Percentiles rank a stretch among this genome's conserved stretches.
phyloP scores from a whole-genome alignment of 495 filamentous ascomycete species.

The Talaromyces ruber region DNA sequence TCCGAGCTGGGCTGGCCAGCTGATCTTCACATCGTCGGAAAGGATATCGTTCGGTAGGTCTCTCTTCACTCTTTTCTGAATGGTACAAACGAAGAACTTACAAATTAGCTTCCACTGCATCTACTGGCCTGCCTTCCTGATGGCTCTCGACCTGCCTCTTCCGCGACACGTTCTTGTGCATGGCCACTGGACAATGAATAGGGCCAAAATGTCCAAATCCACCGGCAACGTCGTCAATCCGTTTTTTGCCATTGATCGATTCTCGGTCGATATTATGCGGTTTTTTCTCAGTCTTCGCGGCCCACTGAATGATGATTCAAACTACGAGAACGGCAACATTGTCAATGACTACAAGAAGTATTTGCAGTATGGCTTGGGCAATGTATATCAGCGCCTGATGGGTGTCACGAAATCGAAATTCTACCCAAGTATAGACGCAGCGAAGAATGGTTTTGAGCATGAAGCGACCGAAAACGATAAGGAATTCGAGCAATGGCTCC shows the following conservation, averaged over 20 bases:
- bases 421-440: conserved; percentile 39
- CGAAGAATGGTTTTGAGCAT: conserved; percentile 22
- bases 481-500: conserved; percentile 25
- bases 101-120: conserved; percentile 71
- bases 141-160: conserved; percentile 77
- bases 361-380: conserved; percentile 68
- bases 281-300: conserved; percentile 79
- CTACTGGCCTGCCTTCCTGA: conserved; percentile 95
- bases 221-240: conserved; percentile 93
- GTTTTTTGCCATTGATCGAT: conserved; percentile 83
- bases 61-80: too few relatives aligned
- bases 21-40: conserved; percentile 86
- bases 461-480: conserved; percentile 18
- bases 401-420: conserved; percentile 61
- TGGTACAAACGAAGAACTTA: background rate
- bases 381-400: conserved; percentile 62
- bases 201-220: conserved; percentile 91
- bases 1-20: conserved; percentile 71
- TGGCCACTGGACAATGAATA: conserved; percentile 88
- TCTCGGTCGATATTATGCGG: conserved; percentile 78
- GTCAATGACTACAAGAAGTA: conserved; percentile 68
- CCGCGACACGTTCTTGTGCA: conserved; percentile 80
- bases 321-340: conserved; percentile 75
- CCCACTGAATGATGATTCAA: conserved; percentile 62
- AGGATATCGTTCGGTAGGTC: conserved; percentile 75